These are phyloP conservation scores for Lentinula aciculospora DNA, from an alignment of 768 basidiomycete genomes.

Conservation along the genomic window DNA sequence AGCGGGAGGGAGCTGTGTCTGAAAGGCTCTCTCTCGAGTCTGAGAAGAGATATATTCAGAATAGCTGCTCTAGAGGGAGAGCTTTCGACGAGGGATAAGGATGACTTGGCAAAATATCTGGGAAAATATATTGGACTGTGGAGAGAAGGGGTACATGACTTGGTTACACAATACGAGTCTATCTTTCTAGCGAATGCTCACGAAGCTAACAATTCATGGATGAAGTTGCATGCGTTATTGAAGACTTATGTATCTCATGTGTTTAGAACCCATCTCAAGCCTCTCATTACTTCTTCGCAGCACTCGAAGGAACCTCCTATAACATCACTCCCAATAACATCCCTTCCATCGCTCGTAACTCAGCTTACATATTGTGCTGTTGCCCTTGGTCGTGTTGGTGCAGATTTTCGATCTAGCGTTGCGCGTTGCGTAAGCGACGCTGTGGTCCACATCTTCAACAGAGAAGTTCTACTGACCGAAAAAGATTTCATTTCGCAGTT, in stretches of 20 bases:
- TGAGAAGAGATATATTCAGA: conserved; percentile 40
- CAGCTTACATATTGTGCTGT: conserved; percentile 92
- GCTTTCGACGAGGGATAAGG: conserved; percentile 54
- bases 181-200: conserved; percentile 75
- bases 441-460: conserved; percentile 49
- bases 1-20: conserved; percentile 66
- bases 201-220: conserved; percentile 17
- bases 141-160: conserved; percentile 89
- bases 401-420: conserved; percentile 78
- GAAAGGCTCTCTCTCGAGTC: conserved; percentile 47
- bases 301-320: conserved; percentile 21
- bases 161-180: conserved; percentile 83
- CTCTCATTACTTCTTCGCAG: conserved; percentile 47
- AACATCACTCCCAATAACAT: conserved; percentile 51
- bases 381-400: conserved; percentile 86
- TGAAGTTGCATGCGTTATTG: conserved; percentile 47
- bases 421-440: conserved; percentile 62
- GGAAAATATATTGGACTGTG: conserved; percentile 87
- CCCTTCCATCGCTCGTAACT: conserved; percentile 80
- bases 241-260: conserved; percentile 59
- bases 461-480: conserved; percentile 41
- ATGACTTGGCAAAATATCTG: conserved; percentile 72
- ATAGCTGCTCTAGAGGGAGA: conserved; percentile 23
- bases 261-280: conserved; percentile 61
- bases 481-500: conserved; percentile 27